Percentiles rank a stretch among this genome's conserved stretches.
Conservation (phyloP, 805 yeast genomes). For the Ascoidea asiatica region DNA sequence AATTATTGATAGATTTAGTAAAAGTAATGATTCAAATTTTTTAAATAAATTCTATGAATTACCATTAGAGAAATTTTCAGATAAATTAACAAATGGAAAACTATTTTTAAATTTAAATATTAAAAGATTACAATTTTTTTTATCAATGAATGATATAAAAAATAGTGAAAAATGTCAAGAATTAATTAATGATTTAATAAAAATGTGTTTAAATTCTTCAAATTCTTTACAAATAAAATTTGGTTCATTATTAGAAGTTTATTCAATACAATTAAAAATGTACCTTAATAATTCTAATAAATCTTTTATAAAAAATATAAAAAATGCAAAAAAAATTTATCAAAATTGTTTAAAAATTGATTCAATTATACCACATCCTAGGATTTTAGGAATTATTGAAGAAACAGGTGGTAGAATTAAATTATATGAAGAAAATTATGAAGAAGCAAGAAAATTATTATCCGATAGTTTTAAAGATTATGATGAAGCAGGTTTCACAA, state of each 20-base stretch:
- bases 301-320: slow-evolving; percentile 16
- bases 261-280: slow-evolving; percentile 53
- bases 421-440: slow-evolving; percentile 46
- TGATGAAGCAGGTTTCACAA: slow-evolving; percentile 54
- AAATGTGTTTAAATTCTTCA: slow-evolving; percentile 21
- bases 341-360: slow-evolving; percentile 31
- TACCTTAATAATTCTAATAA: slow-evolving; percentile 18
- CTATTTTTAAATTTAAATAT: slow-evolving; percentile 35
- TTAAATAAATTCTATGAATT: slow-evolving; percentile 20
- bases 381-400: slow-evolving; percentile 56
- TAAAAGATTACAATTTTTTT: slow-evolving; percentile 25
- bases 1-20: slow-evolving; percentile 21
- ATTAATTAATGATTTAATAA: slow-evolving; percentile 24
- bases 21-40: slow-evolving; percentile 17
- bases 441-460: slow-evolving; percentile 35
- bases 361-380: slow-evolving; percentile 64
- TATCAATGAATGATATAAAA: slow-evolving; percentile 14
- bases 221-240: slow-evolving; percentile 30
- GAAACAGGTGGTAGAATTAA: slow-evolving; percentile 66
- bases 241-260: slow-evolving; percentile 46
- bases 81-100: slow-evolving; percentile 22
- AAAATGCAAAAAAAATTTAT: slow-evolving; percentile 34
- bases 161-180: slow-evolving; percentile 18
- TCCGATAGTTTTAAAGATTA: slow-evolving; percentile 45
- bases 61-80: slow-evolving; percentile 15